Base-by-base conservation (phyloP, 129 eudicot genomes). In the Tagetes erecta region DNA sequence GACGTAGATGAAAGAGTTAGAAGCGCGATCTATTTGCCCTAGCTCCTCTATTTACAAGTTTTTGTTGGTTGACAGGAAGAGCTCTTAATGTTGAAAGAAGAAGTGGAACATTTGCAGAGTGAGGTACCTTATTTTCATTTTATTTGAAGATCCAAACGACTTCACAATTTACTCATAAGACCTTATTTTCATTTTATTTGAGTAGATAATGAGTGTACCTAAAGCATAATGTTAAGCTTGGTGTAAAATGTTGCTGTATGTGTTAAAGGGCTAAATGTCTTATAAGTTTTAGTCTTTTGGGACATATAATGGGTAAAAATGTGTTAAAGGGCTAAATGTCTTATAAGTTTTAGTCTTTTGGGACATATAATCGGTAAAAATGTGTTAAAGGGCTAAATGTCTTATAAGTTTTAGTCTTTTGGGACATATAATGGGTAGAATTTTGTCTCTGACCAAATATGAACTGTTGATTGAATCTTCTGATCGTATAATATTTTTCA, bases 1-100 rank as follows among this genome's bases (percentile, higher is more conserved):
- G 73, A 64, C 67, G 57, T n/a, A 41, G 39, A 52, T 64, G 77
- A 42, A 75, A 70, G 68, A 34, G 52, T 64, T 34, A 51, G 51
- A 51, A 70, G 31, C 31, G 30, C 68, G 72, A 33, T 55, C 11
- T 64, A 63, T 58, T 50, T 53, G 73, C 20, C 12, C 57, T 33
- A 44, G 7, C 37, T 35, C 64, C 31, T 67, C n/a, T 55, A 62
- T 37, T 70, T 14, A 76, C 57, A 30, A 72, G 51, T 39, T 57
- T 69, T 11, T 71, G 13, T 64, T 60, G 83, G 46, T 80, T 74
- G 81, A 74, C 89, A 88, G 96, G 91, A 87, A 72, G 96, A 95
- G 82, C 46, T 95, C 79, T 85, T 87, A 45, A 83, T 77, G 69
- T 69, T 91, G 86, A 83, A 77, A 30, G 87, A 78, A 51, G 92